These are phyloP conservation scores for Melocanna baccifera DNA, from an alignment of 176 grass and related monocot species.

Conservation along the genomic window DNA sequence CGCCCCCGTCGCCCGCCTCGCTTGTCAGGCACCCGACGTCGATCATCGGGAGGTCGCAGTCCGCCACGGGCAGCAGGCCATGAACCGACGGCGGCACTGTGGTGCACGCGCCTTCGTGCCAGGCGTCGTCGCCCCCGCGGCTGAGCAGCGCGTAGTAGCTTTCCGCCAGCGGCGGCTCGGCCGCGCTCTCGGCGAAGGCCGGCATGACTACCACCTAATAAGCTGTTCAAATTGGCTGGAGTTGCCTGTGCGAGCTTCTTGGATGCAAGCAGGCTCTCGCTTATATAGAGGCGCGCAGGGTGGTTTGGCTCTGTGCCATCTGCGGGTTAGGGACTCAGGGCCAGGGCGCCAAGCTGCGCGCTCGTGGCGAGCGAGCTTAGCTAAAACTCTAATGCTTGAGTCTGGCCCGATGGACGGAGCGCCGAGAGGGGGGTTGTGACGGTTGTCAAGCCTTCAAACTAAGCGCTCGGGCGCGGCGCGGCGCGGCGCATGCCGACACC, in stretches of 20 bases:
- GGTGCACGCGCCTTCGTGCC: background rate
- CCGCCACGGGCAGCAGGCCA: background rate
- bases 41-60: conserved; percentile 64
- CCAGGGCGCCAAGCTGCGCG: background rate
- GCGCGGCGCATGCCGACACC: conserved; percentile 27
- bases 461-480: background rate
- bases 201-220: conserved; percentile 28
- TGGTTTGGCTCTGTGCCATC: background rate
- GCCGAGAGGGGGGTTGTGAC: too few species aligned
- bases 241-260: background rate
- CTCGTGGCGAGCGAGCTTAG: conserved; percentile 6
- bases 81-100: background rate
- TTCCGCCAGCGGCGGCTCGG: conserved; percentile 48
- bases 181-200: conserved; percentile 23
- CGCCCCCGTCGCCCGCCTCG: background rate
- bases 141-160: conserved; percentile 57
- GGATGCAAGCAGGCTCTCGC: background rate
- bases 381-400: background rate
- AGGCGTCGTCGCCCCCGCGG: background rate
- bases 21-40: conserved; percentile 46
- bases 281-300: conserved; percentile 20
- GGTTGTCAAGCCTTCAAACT: background rate
- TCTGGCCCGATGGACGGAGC: background rate
- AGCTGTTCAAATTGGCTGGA: background rate
- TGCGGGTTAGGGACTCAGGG: background rate